Evolutionary conservation across 768 basidiomycete genomes (phyloP).

Genomic region (Auricularia sp.): DNA sequence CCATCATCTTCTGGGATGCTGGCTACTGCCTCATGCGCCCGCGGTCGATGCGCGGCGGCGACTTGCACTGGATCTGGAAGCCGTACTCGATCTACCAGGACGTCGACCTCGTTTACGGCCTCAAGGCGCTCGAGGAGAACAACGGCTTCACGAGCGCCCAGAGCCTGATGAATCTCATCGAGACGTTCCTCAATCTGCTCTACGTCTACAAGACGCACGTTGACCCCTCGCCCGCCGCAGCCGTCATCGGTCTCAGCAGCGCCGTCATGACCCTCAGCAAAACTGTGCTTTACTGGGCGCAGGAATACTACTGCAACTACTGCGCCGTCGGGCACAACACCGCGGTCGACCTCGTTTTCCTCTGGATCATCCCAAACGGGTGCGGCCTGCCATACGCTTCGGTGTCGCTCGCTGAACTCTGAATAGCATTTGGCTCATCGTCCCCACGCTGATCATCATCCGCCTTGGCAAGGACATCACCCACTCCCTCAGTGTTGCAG

Average conservation of each 20-base stretch:
- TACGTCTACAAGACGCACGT: conserved; percentile 73
- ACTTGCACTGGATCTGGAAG: conserved; percentile 86
- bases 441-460: conserved; percentile 52
- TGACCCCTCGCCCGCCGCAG: conserved; percentile 48
- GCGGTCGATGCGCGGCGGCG: conserved; percentile 77
- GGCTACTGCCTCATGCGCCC: conserved; percentile 77
- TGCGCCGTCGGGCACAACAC: conserved; percentile 72
- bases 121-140: conserved; percentile 47
- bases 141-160: conserved; percentile 84
- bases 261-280: conserved; percentile 76
- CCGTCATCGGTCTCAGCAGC: conserved; percentile 62
- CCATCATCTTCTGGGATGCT: conserved; percentile 69
- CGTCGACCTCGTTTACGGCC: conserved; percentile 66
- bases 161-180: conserved; percentile 67
- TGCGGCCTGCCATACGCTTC: conserved; percentile 23
- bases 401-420: conserved; percentile 2
- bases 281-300: conserved; percentile 70
- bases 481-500: conserved; percentile 26
- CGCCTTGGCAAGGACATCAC: conserved; percentile 56
- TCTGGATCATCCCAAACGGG: conserved; percentile 77
- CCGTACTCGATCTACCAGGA: conserved; percentile 73
- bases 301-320: conserved; percentile 69
- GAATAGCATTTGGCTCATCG: conserved; percentile 62
- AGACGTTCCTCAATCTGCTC: conserved; percentile 59
- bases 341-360: conserved; percentile 35